Percentiles rank a stretch among this genome's conserved stretches.
These are phyloP conservation scores for Cladosporium cucumerinum DNA, from an alignment of 2,329 filamentous ascomycete species.

Conservation along the genomic window DNA sequence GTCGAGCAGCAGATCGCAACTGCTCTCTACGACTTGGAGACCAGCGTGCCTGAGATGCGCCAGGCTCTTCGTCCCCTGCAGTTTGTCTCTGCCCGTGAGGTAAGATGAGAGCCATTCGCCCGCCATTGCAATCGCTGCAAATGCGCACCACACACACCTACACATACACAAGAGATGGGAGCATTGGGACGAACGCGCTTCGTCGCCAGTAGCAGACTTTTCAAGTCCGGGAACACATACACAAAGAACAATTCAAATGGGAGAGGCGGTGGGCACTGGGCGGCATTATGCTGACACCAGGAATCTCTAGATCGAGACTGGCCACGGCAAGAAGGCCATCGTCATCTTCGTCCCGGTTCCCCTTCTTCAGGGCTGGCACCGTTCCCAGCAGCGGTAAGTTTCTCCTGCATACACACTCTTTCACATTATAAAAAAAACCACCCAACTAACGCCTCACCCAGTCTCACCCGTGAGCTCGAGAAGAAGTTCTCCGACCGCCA, in stretches of 20 bases:
- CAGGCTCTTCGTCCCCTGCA: conserved; percentile 94
- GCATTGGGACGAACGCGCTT: not conserved
- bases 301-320: conserved; percentile 90
- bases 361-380: conserved; percentile 97
- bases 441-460: conserved; percentile 39
- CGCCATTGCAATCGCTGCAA: conserved; percentile 12
- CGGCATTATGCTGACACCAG: conserved; percentile 55
- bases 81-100: conserved; percentile 98
- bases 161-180: conserved; percentile 14
- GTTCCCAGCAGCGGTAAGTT: conserved; percentile 97
- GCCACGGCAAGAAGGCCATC: conserved; percentile 99
- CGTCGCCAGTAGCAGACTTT: conserved; percentile 11
- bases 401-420: not conserved
- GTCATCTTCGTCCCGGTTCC: conserved; percentile 99
- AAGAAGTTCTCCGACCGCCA: conserved; percentile 99
- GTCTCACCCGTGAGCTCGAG: conserved; percentile 99
- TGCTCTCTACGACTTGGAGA: conserved; percentile 98
- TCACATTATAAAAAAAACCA: conserved; percentile 16
- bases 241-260: conserved; percentile 33
- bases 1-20: conserved; percentile 95
- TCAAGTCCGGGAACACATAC: conserved; percentile 20
- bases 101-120: conserved; percentile 57
- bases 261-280: conserved; percentile 56
- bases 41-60: conserved; percentile 97
- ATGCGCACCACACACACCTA: conserved; percentile 7